Evolutionary conservation across 1,284 basidiomycete genomes (phyloP).

Genomic region (Boletus mariae): DNA sequence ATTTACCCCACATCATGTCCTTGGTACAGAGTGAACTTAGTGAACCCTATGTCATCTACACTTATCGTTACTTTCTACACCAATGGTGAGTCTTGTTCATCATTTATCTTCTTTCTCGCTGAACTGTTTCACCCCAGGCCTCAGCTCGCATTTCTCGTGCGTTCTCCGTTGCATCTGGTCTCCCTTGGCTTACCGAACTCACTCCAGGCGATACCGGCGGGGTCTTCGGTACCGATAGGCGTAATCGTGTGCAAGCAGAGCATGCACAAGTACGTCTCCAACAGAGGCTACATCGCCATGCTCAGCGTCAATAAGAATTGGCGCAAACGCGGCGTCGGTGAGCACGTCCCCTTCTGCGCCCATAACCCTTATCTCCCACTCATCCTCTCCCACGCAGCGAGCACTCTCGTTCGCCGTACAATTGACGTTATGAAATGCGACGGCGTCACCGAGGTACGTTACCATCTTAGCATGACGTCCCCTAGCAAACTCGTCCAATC

Average conservation of each 20-base stretch:
- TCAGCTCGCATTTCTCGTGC: slow-evolving; percentile 85
- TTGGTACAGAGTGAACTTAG: slow-evolving; percentile 91
- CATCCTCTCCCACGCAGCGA: slow-evolving; percentile 10
- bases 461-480: background rate
- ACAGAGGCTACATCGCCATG: slow-evolving; percentile 98
- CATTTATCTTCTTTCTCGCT: background rate
- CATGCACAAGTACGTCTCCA: slow-evolving; percentile 69
- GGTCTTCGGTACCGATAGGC: slow-evolving; percentile 67
- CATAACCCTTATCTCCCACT: background rate
- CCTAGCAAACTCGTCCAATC: background rate
- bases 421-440: slow-evolving; percentile 76
- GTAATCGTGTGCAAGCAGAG: slow-evolving; percentile 97
- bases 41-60: slow-evolving; percentile 94
- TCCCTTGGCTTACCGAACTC: slow-evolving; percentile 4
- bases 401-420: slow-evolving; percentile 49
- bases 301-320: slow-evolving; percentile 80
- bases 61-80: slow-evolving; percentile 90
- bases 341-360: slow-evolving; percentile 6
- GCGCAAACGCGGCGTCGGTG: slow-evolving; percentile 89
- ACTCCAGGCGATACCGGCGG: slow-evolving; percentile 39
- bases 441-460: slow-evolving; percentile 78
- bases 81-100: slow-evolving; percentile 66
- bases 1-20: slow-evolving; percentile 77
- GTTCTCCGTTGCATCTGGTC: slow-evolving; percentile 12
- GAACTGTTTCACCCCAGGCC: slow-evolving; percentile 60